Base-by-base conservation (phyloP, 73 alveolate species). In the Stentor roeselii region DNA sequence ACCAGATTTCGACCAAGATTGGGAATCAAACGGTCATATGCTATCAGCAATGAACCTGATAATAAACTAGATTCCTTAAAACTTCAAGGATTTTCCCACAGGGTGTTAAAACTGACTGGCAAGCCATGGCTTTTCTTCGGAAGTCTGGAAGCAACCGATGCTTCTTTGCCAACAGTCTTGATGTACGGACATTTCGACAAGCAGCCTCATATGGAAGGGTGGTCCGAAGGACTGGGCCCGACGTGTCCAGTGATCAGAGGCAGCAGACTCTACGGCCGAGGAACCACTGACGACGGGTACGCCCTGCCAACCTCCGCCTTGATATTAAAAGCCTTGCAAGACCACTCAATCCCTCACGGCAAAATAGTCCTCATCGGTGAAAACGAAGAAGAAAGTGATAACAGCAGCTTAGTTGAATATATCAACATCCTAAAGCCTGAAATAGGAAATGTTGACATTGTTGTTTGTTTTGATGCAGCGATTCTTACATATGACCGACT, bases 231-330 rank as follows among this genome's bases (percentile, higher is more conserved):
- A 11, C 60, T 35, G n/a, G 86, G 88, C 38, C 91, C 96, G 2
- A 78, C 85, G 42, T 78, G 61, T 39, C 97, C 97, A 14, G 92
- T 83, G n/a, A 91, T 92, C n/a, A 88, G 60, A 58, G 98, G 91
- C 35, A 95, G 86, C 30, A 91, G 87, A 60, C 74, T 92, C 42
- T 92, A 92, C 88, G 96, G 93, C 21, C 90, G 97, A 91, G 97
- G 99, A 34, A 91, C 97, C 32, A 83, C 98, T 27, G 99, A 97
- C 91, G 99, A 97, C 89, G 98, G 98, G 34, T 97, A 95, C 84
- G 89, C 95, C 75, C 80, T 95, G 3, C 93, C 96, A 59, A 92
- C 97, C 2, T 42, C 94, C 59, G 92, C 96, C 40, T 90, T 94
- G 41, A 93, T 98, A 11, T 90, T 95, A 35, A 96, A 95, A 88